phyloP scores from a whole-genome alignment of 352 stramenopile genomes.

The Globisporangium heterothallicum region DNA sequence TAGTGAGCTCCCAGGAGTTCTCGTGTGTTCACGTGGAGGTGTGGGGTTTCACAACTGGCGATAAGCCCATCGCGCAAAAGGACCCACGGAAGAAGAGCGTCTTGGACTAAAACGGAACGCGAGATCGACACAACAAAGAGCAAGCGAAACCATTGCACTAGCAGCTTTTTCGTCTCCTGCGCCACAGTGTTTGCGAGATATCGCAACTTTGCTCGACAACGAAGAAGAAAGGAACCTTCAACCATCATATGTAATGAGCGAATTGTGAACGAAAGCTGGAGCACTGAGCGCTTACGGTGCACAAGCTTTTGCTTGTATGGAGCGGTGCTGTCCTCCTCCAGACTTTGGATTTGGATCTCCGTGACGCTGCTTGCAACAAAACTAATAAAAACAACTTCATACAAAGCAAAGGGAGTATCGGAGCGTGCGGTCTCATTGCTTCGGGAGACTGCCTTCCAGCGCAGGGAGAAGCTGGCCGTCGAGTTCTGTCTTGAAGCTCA shows the following conservation, averaged over 20 bases:
- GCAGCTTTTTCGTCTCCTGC: no score
- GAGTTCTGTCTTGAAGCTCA: conserved; percentile 24
- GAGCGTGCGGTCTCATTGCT: conserved; percentile 8
- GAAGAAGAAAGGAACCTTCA: no score
- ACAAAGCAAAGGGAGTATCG: background rate
- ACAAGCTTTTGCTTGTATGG: no score
- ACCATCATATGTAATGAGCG: no score
- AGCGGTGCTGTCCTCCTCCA: no score
- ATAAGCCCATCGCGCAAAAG: conserved; percentile 30
- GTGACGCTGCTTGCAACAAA: no score
- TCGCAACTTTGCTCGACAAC: no score
- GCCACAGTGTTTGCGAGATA: no score
- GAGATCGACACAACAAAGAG: background rate
- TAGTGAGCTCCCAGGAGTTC: conserved; percentile 79
- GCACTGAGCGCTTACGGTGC: no score
- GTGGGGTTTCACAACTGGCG: conserved; percentile 75
- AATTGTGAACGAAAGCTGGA: no score
- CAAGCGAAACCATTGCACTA: no score
- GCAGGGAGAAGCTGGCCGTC: conserved; percentile 25
- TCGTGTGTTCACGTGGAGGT: conserved; percentile 75
- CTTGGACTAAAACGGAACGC: conserved; percentile 36
- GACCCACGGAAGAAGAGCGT: conserved; percentile 58
- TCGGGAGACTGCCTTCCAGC: conserved; percentile 11
- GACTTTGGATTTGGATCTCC: no score
- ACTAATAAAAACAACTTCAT: background rate